phyloP scores from a whole-genome alignment of 768 basidiomycete species.

The Cyathus striatus region DNA sequence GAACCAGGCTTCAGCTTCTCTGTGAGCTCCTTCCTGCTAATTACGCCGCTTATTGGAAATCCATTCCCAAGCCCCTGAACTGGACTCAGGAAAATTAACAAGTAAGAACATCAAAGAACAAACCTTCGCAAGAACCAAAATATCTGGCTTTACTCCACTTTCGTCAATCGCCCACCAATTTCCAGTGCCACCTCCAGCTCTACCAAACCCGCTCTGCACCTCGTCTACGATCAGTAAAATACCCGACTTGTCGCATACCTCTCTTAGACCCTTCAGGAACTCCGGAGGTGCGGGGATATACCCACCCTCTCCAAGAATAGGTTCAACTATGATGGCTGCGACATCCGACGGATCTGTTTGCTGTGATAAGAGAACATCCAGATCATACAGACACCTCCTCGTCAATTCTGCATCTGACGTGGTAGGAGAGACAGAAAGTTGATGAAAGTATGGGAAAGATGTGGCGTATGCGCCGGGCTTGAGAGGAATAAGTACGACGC shows the following conservation, averaged over 20 bases:
- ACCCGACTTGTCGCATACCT: conserved; percentile 81
- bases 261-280: conserved; percentile 76
- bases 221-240: conserved; percentile 85
- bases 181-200: too few species aligned
- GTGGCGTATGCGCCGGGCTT: conserved; percentile 83
- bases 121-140: conserved; percentile 86
- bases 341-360: conserved; percentile 82
- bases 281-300: conserved; percentile 84
- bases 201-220: conserved; percentile 86
- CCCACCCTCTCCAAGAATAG: conserved; percentile 92
- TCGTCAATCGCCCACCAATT: conserved; percentile 79
- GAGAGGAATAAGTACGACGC: conserved; percentile 2
- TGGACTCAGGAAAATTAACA: neutral
- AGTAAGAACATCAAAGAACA: conserved; percentile 3
- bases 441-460: conserved; percentile 94
- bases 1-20: conserved; percentile 76
- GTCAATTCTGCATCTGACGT: conserved; percentile 57
- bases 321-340: conserved; percentile 91
- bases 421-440: conserved; percentile 51
- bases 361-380: conserved; percentile 72
- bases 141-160: conserved; percentile 82
- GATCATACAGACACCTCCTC: conserved; percentile 66
- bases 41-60: conserved; percentile 87
- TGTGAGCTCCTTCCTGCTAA: conserved; percentile 78
- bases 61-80: conserved; percentile 90